Evolutionary conservation across 2,329 filamentous ascomycete genomes (phyloP), one percentile per base, ranked within the genome.

Genomic region (Diaporthe sp.): DNA sequence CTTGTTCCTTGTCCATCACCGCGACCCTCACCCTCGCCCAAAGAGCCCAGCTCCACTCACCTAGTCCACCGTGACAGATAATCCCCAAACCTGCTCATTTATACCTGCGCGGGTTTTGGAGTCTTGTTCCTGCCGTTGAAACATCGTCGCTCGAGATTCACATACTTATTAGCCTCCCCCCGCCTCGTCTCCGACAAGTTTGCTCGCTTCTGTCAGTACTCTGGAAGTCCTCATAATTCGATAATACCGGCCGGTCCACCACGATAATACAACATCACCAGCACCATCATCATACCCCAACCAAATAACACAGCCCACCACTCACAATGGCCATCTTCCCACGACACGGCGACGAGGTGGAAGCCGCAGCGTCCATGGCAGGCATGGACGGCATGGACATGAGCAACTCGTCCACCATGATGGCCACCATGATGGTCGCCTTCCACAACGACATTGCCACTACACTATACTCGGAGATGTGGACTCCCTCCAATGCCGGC

Each of bases 401-500:
- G 47, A 76, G 76, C 53, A 58, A 68, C 70, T 72, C 73, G 25
- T 76, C 78, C 47, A 57, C 77, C 61, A 77, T 73, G 63, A 80
- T 81, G 80, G 80, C 79, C 73, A 90, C 88, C 87, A 90, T 89
- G 87, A 83, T 84, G 82, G 85, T 87, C 80, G 82, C 89, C 78
- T 97, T 97, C 88, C 92, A 92, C 78, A 90, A 84, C 77, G 80
- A 85, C 75, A 85, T 83, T 67, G 79, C 80, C 72, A 90, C 89
- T 6, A 82, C 90, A 0, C 87, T 91, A 76, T 91, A 86, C 84
- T 92, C 94, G 22, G 83, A 85, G 31, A 83, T 87, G 71, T 98
- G 96, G 95, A 93, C 94, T 3, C 96, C 96, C 7, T 85, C 82
- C 39, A 92, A 86, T 49, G 86, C 89, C 8, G 95, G 93, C 79